Conservation (phyloP, 345 rosid species). For the Balakata baccata region DNA sequence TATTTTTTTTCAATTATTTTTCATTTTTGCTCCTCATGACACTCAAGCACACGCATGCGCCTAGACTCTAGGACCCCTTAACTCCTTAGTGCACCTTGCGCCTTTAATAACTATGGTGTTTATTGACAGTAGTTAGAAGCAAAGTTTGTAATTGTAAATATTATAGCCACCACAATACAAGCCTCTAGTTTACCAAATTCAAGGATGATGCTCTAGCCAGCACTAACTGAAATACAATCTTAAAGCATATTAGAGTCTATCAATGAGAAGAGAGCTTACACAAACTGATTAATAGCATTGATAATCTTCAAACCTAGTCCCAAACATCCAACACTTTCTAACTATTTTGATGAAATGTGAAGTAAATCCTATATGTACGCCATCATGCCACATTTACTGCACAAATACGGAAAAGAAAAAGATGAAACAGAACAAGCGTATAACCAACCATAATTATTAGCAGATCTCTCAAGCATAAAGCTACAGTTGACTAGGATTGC, state of each 20-base stretch:
- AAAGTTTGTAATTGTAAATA: background rate
- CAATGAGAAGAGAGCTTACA: background rate
- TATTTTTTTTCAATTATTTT: too few relatives aligned
- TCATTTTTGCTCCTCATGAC: too few relatives aligned
- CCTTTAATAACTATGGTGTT: too few relatives aligned
- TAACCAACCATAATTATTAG: constrained; percentile 77
- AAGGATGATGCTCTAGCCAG: background rate
- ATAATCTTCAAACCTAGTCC: background rate
- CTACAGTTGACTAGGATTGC: constrained; percentile 83
- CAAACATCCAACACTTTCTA: background rate
- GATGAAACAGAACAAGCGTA: background rate
- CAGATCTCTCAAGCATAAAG: constrained; percentile 92
- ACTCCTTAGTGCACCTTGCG: too few relatives aligned
- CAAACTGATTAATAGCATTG: background rate
- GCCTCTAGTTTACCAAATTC: background rate
- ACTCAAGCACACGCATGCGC: too few relatives aligned
- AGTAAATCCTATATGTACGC: background rate
- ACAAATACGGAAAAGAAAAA: background rate
- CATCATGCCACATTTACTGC: background rate
- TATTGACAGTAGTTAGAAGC: background rate
- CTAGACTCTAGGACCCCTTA: too few relatives aligned
- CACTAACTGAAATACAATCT: background rate
- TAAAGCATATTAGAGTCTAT: background rate
- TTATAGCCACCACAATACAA: background rate
- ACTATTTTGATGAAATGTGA: background rate